phyloP scores from a whole-genome alignment of 441 rosid species.

The Erodium chrysanthum region DNA sequence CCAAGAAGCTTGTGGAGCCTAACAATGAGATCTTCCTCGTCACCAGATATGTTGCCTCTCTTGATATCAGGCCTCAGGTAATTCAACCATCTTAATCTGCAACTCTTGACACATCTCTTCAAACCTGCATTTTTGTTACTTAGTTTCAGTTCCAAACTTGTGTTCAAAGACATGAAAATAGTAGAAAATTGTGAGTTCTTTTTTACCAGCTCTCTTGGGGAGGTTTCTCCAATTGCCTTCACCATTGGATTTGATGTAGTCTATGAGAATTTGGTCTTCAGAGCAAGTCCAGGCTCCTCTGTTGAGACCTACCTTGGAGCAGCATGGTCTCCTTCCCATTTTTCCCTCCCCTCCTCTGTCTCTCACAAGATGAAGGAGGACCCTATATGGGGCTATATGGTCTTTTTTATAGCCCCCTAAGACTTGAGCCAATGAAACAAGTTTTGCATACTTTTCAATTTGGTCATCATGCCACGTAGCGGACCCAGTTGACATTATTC shows the following conservation, averaged over 20 bases:
- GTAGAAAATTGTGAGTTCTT: background rate
- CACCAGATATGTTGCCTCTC: background rate
- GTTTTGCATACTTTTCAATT: too few species aligned
- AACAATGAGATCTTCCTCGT: background rate
- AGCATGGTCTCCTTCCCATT: background rate
- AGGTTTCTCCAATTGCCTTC: slow-evolving; percentile 27
- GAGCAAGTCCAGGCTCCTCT: too few species aligned
- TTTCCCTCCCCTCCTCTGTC: background rate
- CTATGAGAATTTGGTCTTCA: slow-evolving; percentile 17
- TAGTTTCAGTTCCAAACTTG: background rate
- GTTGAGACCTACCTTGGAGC: too few species aligned
- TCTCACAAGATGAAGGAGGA: background rate
- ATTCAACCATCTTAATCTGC: background rate
- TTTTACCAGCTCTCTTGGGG: slow-evolving; percentile 19
- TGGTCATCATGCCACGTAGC: too few species aligned
- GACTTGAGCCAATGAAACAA: too few species aligned
- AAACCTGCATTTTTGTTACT: background rate
- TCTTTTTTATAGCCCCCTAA: background rate
- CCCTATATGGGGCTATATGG: background rate
- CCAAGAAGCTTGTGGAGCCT: background rate
- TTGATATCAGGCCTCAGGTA: background rate
- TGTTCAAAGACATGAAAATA: background rate
- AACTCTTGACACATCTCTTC: background rate
- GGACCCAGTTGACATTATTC: too few species aligned
- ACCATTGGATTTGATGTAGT: slow-evolving; percentile 18